phyloP scores from a whole-genome alignment of 228 moss, liverwort and hornwort genomes.

The Sphagnum magellanicum region DNA sequence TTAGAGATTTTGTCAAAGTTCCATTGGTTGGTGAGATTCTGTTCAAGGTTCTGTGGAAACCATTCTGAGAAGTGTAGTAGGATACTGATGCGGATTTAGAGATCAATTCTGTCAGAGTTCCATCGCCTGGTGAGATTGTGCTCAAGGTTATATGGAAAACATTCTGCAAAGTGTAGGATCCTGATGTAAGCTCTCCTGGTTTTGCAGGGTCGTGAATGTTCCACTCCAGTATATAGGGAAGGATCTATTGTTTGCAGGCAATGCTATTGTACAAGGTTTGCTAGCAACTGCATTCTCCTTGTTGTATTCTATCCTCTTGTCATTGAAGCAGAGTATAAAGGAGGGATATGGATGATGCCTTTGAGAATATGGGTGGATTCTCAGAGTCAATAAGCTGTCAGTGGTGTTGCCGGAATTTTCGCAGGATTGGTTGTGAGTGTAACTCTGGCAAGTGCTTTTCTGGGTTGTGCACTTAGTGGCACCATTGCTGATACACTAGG shows the following conservation, averaged over 20 bases:
- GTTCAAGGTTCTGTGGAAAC: too few species aligned
- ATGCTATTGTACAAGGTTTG: conserved; percentile 71
- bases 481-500: conserved; percentile 65
- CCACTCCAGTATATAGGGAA: conserved; percentile 64
- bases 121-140: not conserved
- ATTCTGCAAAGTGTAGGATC: not conserved
- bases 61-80: too few species aligned
- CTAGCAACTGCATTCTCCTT: not conserved
- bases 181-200: not conserved
- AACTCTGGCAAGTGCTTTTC: conserved; percentile 69
- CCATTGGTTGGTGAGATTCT: too few species aligned
- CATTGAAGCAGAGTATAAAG: not conserved
- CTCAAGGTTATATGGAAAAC: not conserved
- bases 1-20: too few species aligned
- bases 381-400: not conserved
- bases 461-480: conserved; percentile 78
- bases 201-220: conserved; percentile 77
- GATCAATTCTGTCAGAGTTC: not conserved
- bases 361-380: not conserved
- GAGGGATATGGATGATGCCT: not conserved
- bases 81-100: not conserved
- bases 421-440: conserved; percentile 79
- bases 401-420: not conserved
- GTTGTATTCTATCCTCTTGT: not conserved
- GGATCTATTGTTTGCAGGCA: conserved; percentile 66